Base-by-base conservation (phyloP, 2,329 filamentous ascomycete genomes). In the Neonectria coccinea region DNA sequence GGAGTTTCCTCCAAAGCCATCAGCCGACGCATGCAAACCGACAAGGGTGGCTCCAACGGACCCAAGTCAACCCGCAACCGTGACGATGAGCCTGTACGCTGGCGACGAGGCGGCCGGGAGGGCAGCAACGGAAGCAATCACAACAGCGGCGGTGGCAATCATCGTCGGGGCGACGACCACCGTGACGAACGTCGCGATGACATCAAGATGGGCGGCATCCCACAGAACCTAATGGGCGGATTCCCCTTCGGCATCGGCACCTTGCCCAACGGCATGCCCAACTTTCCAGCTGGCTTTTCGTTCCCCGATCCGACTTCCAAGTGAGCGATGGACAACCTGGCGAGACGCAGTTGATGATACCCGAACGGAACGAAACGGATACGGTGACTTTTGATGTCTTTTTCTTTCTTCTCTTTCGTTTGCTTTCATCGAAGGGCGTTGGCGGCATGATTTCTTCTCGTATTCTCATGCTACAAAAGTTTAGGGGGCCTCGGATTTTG, bases 1-100 rank as follows among this genome's bases (percentile, higher is more conserved):
- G 96, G 96, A 60, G 97, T 99, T 14, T 97, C 94, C 18, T 97
- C 94, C 47, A 99, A 99, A 84, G 93, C 89, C 42, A 91, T 91
- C 66, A 89, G 87, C 71, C 84, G 89, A 18, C 87, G 89, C 39
- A 90, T 91, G 87, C 87, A 89, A 78, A 91, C 88, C 8, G 89
- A 91, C 75, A 88, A 88, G 74, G 86, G 88, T 57, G 89, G 89
- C 39, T 84, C 84, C 71, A 86, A 89, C 73, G 88, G 89, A 3
- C 88, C 88, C 56, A 89, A 89, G 73, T 90, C 88, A 1, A 87
- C 84, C n/a, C 80, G 84, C 18, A 80, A 82, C 65, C 78, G 76
- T 25, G 80, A 81, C 1, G 78, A 79, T 6, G 79, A 79, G 12
- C 62, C 70, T n/a, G 70, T 70, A 11, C 74, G 73, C 53, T 75